Evolutionary conservation across 1,284 basidiomycete genomes (phyloP).

Genomic region (Microbotryum saponariae): DNA sequence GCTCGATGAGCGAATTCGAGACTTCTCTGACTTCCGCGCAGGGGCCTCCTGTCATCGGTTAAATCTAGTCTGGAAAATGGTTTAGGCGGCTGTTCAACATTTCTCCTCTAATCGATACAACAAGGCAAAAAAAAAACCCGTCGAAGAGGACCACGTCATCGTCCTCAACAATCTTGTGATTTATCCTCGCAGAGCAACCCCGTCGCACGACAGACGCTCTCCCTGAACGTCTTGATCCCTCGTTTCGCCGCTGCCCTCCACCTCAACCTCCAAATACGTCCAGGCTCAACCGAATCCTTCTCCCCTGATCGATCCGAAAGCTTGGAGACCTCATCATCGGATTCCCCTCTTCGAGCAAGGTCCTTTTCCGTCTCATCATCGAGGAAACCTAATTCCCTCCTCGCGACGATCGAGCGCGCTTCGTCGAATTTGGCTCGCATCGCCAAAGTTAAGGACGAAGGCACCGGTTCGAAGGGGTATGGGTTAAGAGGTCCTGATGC

Average conservation of each 20-base stretch:
- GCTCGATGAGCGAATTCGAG: too few relatives aligned
- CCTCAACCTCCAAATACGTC: slow-evolving; percentile 18
- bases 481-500: slow-evolving; percentile 22
- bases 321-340: neutral
- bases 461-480: slow-evolving; percentile 27
- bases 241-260: slow-evolving; percentile 15
- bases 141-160: neutral
- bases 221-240: slow-evolving; percentile 7
- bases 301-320: neutral
- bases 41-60: too few relatives aligned
- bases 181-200: slow-evolving; percentile 23
- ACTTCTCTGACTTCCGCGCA: too few relatives aligned
- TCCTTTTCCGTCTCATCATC: neutral
- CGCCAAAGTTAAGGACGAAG: slow-evolving; percentile 18
- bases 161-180: neutral
- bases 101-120: too few relatives aligned
- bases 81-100: too few relatives aligned
- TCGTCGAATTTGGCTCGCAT: slow-evolving; percentile 26
- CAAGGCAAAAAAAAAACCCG: too few relatives aligned
- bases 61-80: too few relatives aligned
- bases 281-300: slow-evolving; percentile 4
- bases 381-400: neutral
- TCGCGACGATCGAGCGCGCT: slow-evolving; percentile 12
- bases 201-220: slow-evolving; percentile 22
- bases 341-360: neutral